These are phyloP conservation scores for Boletus edulis DNA, from an alignment of 768 basidiomycete genomes.

Conservation along the genomic window DNA sequence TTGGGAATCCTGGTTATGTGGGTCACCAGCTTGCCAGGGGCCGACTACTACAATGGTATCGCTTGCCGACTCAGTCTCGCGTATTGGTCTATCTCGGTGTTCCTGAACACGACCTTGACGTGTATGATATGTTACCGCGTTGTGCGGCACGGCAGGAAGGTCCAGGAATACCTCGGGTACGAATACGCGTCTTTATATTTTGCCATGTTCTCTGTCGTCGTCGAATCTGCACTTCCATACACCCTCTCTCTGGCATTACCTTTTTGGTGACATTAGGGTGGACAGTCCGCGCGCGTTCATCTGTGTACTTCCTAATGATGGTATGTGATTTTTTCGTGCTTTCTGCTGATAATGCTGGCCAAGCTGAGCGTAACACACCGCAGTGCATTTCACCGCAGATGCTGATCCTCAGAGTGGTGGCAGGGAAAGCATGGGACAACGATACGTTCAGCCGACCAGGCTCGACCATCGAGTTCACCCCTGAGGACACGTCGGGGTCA, in stretches of 20 bases:
- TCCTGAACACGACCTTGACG: neutral
- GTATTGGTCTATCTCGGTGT: constrained; percentile 6
- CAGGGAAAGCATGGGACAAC: constrained; percentile 9
- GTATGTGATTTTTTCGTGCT: neutral
- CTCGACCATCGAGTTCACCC: neutral
- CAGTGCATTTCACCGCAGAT: constrained; percentile 25
- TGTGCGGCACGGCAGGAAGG: constrained; percentile 2
- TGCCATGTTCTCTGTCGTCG: constrained; percentile 2
- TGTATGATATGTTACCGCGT: constrained; percentile 17
- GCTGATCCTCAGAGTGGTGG: constrained; percentile 20
- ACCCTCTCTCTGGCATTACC: constrained; percentile 4
- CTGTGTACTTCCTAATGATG: constrained; percentile 17
- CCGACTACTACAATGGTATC: constrained; percentile 9
- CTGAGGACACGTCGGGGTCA: neutral
- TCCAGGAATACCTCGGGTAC: constrained; percentile 4
- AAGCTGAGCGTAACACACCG: neutral
- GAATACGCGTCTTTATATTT: constrained; percentile 10
- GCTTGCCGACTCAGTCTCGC: constrained; percentile 4
- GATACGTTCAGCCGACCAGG: neutral
- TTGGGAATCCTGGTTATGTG: constrained; percentile 12
- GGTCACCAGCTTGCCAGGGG: constrained; percentile 10
- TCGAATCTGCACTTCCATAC: constrained; percentile 12
- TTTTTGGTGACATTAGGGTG: constrained; percentile 6
- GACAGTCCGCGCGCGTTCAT: constrained; percentile 12
- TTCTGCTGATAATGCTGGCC: neutral